phyloP scores from a whole-genome alignment of 495 filamentous ascomycete species.

The Xylaria intraflava region DNA sequence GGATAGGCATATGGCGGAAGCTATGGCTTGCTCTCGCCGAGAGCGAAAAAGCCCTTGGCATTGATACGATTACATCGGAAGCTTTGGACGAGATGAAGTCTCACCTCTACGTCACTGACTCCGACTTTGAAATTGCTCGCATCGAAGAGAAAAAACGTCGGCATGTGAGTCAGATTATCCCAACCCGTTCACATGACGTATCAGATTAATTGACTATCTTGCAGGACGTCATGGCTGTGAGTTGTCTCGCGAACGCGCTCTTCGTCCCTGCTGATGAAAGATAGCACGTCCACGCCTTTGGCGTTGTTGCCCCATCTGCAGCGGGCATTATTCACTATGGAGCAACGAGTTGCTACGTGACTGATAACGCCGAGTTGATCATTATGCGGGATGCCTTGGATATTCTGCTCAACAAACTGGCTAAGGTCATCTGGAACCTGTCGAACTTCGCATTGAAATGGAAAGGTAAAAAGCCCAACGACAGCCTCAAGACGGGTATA shows the following conservation, averaged over 20 bases:
- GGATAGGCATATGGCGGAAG: slow-evolving; percentile 70
- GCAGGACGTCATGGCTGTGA: slow-evolving; percentile 35
- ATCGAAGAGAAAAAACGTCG: slow-evolving; percentile 74
- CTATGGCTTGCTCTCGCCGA: slow-evolving; percentile 84
- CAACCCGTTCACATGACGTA: slow-evolving; percentile 46
- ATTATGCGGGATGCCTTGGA: slow-evolving; percentile 69
- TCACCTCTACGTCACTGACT: slow-evolving; percentile 66
- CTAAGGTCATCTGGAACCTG: slow-evolving; percentile 76
- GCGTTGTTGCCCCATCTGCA: slow-evolving; percentile 61
- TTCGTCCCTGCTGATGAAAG: background rate
- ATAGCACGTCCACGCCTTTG: slow-evolving; percentile 56
- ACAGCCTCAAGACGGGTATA: slow-evolving; percentile 17
- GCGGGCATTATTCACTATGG: slow-evolving; percentile 83
- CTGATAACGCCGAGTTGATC: slow-evolving; percentile 51
- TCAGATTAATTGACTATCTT: background rate
- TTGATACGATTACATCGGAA: slow-evolving; percentile 57
- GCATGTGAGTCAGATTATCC: slow-evolving; percentile 35
- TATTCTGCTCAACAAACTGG: slow-evolving; percentile 76
- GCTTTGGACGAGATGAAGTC: slow-evolving; percentile 69
- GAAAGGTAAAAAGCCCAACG: slow-evolving; percentile 35
- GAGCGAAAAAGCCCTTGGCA: slow-evolving; percentile 63
- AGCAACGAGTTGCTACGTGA: slow-evolving; percentile 18
- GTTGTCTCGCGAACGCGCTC: background rate
- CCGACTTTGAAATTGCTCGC: slow-evolving; percentile 68
- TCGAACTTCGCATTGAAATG: slow-evolving; percentile 67